Evolutionary conservation across 345 rosid species (phyloP), one percentile per base, ranked within the genome.

Genomic region (Reutealis trisperma): DNA sequence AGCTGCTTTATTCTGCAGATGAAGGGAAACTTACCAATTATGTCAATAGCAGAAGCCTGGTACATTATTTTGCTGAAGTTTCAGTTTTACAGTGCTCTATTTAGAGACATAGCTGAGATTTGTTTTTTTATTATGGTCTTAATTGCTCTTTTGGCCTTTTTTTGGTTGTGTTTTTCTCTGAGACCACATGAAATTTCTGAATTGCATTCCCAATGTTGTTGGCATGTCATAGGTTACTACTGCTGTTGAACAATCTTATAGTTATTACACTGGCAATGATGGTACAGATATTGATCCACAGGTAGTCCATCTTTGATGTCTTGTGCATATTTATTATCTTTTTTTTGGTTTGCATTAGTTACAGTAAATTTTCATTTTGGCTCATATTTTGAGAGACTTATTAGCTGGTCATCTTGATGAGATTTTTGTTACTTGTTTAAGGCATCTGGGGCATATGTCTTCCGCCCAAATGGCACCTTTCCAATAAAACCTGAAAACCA

Each of bases 391-490:
- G 70, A 32, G 41, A 58, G 52, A 55, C 32, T 6, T 55, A 54
- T 71, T 63, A 45, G n/a, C 42, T 73, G 24, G 70, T 54, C 30
- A 37, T 47, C 24, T 21, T 51, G 59, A 11, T 52, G 42, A 71
- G 34, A 59, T 63, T 30, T 30, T 69, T 71, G 9, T 60, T 64
- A 69, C 79, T 68, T 81, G 16, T 67, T 83, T 83, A 78, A 94
- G 98, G 97, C 97, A 63, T 93, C 97, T 60, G 98, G 98, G 80
- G 97, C 98, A 73, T 94, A 94, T 75, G 90, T 94, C 65, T 94
- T 94, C 80, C 97, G 98, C 75, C 97, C 97, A 77, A 92, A 94
- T 86, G 78, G 77, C 57, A 79, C 83, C 45, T 80, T 69, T 75
- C 82, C 91, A 55, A 68, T 91, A 72, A 84, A 84, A 76, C 77